Conservation (phyloP, 495 filamentous ascomycete species). For the Aspergillus indologenus region DNA sequence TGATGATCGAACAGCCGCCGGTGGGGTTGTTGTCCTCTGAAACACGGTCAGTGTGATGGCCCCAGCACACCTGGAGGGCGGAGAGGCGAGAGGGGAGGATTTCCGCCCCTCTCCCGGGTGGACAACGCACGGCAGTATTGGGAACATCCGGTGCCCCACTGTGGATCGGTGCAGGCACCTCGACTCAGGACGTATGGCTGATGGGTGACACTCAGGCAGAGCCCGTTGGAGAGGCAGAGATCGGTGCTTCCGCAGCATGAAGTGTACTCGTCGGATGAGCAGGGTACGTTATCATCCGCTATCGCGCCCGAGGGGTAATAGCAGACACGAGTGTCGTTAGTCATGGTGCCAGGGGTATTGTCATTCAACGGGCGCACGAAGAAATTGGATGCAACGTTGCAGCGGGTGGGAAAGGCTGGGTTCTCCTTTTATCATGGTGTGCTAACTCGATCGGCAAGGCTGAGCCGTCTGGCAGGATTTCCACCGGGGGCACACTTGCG, state of each 20-base stretch:
- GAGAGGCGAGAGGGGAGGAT: too few relatives aligned
- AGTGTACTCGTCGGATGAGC: constrained; percentile 52
- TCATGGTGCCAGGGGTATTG: neutral
- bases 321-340: constrained; percentile 12
- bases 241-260: constrained; percentile 71
- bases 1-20: constrained; percentile 29
- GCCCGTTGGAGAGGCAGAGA: constrained; percentile 56
- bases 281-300: constrained; percentile 23
- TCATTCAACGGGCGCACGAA: too few relatives aligned
- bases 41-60: neutral
- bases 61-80: neutral
- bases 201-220: constrained; percentile 23
- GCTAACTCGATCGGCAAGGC: too few relatives aligned
- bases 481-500: too few relatives aligned
- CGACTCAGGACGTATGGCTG: constrained; percentile 23
- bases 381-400: too few relatives aligned
- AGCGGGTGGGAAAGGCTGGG: too few relatives aligned
- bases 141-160: constrained; percentile 14
- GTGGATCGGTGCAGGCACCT: constrained; percentile 27
- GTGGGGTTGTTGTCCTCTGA: constrained; percentile 11
- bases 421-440: too few relatives aligned
- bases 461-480: too few relatives aligned
- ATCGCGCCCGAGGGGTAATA: constrained; percentile 26
- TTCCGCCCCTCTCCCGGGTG: too few relatives aligned
- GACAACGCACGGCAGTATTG: too few relatives aligned